These are phyloP conservation scores for Pseudomicrostroma phylloplanum DNA, from an alignment of 1,284 basidiomycete genomes.

Conservation along the genomic window DNA sequence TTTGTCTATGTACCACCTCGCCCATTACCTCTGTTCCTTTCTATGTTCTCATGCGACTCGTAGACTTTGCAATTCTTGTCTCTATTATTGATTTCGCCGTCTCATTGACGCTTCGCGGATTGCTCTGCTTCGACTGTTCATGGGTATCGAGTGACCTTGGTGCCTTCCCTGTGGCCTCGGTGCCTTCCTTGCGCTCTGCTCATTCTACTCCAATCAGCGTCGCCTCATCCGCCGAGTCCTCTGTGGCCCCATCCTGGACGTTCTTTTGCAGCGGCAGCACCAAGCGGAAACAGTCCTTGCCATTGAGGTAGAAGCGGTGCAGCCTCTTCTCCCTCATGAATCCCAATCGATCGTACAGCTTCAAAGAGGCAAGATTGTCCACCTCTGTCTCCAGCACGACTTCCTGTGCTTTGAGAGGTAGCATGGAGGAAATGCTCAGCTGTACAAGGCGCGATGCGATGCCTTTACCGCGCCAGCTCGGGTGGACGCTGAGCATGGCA, in stretches of 20 bases:
- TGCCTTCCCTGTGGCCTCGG: no score
- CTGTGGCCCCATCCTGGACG: background rate
- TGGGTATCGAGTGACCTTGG: no score
- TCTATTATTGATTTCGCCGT: no score
- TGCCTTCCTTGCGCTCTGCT: no score
- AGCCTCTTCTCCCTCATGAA: conserved; percentile 94
- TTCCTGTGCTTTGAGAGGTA: conserved; percentile 14
- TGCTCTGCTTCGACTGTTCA: no score
- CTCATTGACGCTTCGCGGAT: no score
- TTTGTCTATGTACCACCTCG: no score
- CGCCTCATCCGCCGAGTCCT: no score
- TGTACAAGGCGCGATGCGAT: conserved; percentile 63
- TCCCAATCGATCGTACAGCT: conserved; percentile 81
- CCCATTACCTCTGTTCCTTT: no score
- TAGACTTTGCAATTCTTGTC: no score
- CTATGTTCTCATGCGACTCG: no score
- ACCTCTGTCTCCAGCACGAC: conserved; percentile 94
- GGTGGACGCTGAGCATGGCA: conserved; percentile 68
- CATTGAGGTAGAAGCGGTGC: conserved; percentile 91
- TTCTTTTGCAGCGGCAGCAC: conserved; percentile 28
- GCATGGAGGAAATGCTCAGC: conserved; percentile 11
- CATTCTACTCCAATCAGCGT: no score
- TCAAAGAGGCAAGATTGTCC: conserved; percentile 79
- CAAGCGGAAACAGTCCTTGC: conserved; percentile 44
- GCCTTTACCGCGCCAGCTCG: conserved; percentile 56